These are phyloP conservation scores for Talaromyces sp. DNA, from an alignment of 2,329 filamentous ascomycete genomes.

Conservation along the genomic window DNA sequence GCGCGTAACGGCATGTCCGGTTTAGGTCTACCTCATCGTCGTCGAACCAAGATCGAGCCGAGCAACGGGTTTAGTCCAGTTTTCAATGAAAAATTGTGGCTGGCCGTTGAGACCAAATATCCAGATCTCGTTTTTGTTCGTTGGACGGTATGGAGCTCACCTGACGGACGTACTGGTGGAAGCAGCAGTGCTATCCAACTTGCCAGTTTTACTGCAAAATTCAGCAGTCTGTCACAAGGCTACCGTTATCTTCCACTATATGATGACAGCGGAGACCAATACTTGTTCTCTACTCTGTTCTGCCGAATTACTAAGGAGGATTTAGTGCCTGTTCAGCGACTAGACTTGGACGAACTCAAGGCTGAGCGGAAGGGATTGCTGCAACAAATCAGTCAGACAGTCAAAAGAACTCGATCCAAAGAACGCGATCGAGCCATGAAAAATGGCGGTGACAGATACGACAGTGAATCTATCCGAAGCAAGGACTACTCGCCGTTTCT, in stretches of 20 bases:
- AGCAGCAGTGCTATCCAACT: constrained; percentile 62
- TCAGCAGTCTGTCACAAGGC: constrained; percentile 82
- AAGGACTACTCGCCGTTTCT: constrained; percentile 34
- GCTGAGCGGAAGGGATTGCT: constrained; percentile 42
- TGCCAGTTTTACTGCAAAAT: constrained; percentile 88
- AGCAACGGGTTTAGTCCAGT: constrained; percentile 92
- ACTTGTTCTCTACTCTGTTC: constrained; percentile 90
- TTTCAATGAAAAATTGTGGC: constrained; percentile 74
- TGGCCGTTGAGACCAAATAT: constrained; percentile 87
- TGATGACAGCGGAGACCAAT: constrained; percentile 85
- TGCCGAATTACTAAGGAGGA: constrained; percentile 72
- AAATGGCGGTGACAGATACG: constrained; percentile 26
- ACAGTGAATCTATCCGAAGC: constrained; percentile 25
- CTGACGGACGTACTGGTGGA: constrained; percentile 67
- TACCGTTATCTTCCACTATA: constrained; percentile 89
- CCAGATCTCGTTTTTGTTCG: constrained; percentile 90
- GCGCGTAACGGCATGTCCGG: constrained; percentile 62
- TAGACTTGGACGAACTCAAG: constrained; percentile 38
- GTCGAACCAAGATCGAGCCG: constrained; percentile 73
- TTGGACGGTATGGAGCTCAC: constrained; percentile 84
- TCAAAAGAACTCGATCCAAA: constrained; percentile 41
- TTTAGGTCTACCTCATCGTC: constrained; percentile 68
- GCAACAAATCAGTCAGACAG: constrained; percentile 42
- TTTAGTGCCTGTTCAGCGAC: constrained; percentile 41
- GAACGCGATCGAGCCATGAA: constrained; percentile 36